Evolutionary conservation across 345 rosid species (phyloP).

Genomic region (Salix udensis): DNA sequence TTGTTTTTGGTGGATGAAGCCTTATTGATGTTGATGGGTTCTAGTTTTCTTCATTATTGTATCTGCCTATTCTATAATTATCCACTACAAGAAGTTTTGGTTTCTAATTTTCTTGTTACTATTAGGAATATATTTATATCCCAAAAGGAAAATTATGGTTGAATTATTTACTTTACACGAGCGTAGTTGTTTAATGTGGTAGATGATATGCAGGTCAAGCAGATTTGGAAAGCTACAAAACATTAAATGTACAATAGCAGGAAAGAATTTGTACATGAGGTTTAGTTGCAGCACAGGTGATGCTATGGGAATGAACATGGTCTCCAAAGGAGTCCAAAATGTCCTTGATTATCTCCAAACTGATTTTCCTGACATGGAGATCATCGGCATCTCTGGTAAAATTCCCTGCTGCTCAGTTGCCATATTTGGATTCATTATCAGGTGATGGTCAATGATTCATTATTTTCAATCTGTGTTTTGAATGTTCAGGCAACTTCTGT

Average conservation of each 20-base stretch:
- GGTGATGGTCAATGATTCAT: background rate
- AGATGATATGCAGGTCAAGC: constrained; percentile 56
- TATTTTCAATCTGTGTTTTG: constrained; percentile 23
- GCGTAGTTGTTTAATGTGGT: background rate
- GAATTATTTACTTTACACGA: background rate
- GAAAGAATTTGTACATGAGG: constrained; percentile 73
- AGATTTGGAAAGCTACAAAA: constrained; percentile 67
- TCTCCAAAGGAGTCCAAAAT: constrained; percentile 89
- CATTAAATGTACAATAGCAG: constrained; percentile 58
- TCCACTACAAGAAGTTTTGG: background rate
- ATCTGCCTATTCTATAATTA: background rate
- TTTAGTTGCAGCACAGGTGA: constrained; percentile 87
- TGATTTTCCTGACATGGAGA: constrained; percentile 88
- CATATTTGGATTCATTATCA: background rate
- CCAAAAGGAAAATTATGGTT: background rate
- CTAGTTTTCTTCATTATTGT: background rate
- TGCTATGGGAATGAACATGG: constrained; percentile 99
- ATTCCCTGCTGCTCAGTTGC: background rate
- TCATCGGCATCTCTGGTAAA: constrained; percentile 74
- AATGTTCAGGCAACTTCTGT: constrained; percentile 66
- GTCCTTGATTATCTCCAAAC: constrained; percentile 69
- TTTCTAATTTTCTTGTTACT: background rate
- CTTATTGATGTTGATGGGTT: background rate
- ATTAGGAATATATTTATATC: background rate
- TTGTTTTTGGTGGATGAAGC: background rate